A percentile compares a stretch with the other conserved stretches of the same genome.
Evolutionary conservation across 768 basidiomycete species (phyloP).

Genomic region (Artomyces pyxidatus): DNA sequence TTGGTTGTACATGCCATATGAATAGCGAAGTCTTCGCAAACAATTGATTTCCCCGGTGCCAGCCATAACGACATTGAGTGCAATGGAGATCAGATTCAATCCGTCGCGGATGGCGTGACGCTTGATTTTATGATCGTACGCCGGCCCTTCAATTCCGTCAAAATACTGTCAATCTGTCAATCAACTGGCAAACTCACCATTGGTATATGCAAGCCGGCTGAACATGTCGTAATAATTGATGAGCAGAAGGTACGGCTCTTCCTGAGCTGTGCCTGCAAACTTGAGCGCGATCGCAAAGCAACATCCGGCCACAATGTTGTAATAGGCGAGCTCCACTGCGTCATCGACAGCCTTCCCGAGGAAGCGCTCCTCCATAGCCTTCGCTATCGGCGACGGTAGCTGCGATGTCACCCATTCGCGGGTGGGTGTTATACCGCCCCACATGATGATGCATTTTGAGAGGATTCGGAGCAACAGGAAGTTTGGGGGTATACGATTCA

Average conservation of each 20-base stretch:
- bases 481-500: constrained; percentile 84
- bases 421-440: constrained; percentile 67
- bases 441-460: constrained; percentile 75
- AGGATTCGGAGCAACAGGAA: constrained; percentile 79
- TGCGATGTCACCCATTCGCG: constrained; percentile 65
- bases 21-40: constrained; percentile 76
- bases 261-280: constrained; percentile 88
- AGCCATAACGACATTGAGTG: constrained; percentile 92
- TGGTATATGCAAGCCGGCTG: constrained; percentile 58
- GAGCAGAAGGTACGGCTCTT: constrained; percentile 80
- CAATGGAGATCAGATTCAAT: constrained; percentile 77
- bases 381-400: constrained; percentile 59
- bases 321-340: constrained; percentile 81
- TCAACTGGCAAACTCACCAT: constrained; percentile 37
- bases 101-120: constrained; percentile 83
- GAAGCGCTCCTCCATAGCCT: constrained; percentile 46
- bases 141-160: constrained; percentile 39
- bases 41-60: constrained; percentile 93
- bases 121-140: constrained; percentile 85
- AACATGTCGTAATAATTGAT: constrained; percentile 78
- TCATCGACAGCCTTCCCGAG: constrained; percentile 49
- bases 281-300: constrained; percentile 91
- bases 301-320: constrained; percentile 83
- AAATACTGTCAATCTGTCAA: constrained; percentile 1
- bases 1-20: constrained; percentile 78